Evolutionary conservation across 2,329 filamentous ascomycete genomes (phyloP).

Genomic region (Penicillium freii): DNA sequence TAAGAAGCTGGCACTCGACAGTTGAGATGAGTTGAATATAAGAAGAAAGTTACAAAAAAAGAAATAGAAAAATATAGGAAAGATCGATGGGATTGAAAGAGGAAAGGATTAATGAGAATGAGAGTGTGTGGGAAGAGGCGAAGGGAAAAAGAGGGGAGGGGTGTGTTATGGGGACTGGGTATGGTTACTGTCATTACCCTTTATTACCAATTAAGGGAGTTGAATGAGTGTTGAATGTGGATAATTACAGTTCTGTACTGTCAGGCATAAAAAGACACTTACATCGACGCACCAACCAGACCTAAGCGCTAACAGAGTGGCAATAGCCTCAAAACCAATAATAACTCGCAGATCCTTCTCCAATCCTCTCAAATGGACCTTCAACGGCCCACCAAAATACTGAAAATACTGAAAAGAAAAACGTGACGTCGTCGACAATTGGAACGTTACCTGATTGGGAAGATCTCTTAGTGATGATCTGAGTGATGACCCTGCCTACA

Average conservation of each 20-base stretch:
- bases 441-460: constrained; percentile 4
- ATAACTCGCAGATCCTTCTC: not conserved
- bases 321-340: constrained; percentile 3
- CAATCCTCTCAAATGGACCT: not conserved
- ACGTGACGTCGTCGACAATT: constrained; percentile 25
- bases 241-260: constrained; percentile 1
- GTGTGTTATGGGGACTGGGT: constrained; percentile 27
- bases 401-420: constrained; percentile 3
- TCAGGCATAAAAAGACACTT: not conserved
- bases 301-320: constrained; percentile 8
- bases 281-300: constrained; percentile 19
- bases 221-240: not conserved
- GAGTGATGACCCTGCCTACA: not conserved
- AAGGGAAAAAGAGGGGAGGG: constrained; percentile 32
- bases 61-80: constrained; percentile 24
- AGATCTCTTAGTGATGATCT: constrained; percentile 1
- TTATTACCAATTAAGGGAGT: not conserved
- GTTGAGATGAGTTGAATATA: constrained; percentile 18
- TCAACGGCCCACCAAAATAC: constrained; percentile 9
- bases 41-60: constrained; percentile 25
- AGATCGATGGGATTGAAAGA: constrained; percentile 18
- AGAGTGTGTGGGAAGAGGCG: constrained; percentile 23
- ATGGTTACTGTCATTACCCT: not conserved
- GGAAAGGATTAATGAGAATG: constrained; percentile 12
- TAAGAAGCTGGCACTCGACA: constrained; percentile 26